phyloP scores from a whole-genome alignment of 768 basidiomycete genomes.

The Leucogyrophana mollusca region DNA sequence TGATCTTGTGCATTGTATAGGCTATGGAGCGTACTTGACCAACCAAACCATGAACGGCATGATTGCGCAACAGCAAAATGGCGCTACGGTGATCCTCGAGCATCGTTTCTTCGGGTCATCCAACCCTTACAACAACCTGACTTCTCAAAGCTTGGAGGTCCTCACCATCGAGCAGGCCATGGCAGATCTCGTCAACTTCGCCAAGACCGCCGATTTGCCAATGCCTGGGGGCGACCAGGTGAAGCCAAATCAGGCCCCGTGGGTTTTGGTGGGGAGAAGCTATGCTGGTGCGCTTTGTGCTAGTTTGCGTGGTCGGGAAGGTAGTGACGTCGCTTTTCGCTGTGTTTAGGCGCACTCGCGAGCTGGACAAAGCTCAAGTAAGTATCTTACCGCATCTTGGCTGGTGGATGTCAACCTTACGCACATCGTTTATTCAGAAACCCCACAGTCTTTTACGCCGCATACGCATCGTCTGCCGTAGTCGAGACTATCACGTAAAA shows the following conservation, averaged over 20 bases:
- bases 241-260: constrained; percentile 48
- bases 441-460: constrained; percentile 39
- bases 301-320: neutral
- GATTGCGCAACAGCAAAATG: constrained; percentile 65
- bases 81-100: constrained; percentile 62
- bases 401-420: neutral
- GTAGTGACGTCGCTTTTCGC: neutral
- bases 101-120: constrained; percentile 76
- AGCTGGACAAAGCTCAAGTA: constrained; percentile 72
- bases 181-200: constrained; percentile 70
- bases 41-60: constrained; percentile 62
- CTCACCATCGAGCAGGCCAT: constrained; percentile 76
- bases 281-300: constrained; percentile 28
- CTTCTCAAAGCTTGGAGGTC: constrained; percentile 50
- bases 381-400: constrained; percentile 13
- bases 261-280: constrained; percentile 42
- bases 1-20: too few species aligned
- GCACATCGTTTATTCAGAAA: constrained; percentile 20
- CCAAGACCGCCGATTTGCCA: constrained; percentile 63
- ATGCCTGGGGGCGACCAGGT: constrained; percentile 65
- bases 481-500: constrained; percentile 41
- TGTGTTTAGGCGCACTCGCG: constrained; percentile 37
- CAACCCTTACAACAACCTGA: constrained; percentile 66
- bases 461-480: constrained; percentile 46
- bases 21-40: constrained; percentile 53